These are phyloP conservation scores for Fistulinella cinereoalba DNA, from an alignment of 1,284 basidiomycete species.

Conservation along the genomic window DNA sequence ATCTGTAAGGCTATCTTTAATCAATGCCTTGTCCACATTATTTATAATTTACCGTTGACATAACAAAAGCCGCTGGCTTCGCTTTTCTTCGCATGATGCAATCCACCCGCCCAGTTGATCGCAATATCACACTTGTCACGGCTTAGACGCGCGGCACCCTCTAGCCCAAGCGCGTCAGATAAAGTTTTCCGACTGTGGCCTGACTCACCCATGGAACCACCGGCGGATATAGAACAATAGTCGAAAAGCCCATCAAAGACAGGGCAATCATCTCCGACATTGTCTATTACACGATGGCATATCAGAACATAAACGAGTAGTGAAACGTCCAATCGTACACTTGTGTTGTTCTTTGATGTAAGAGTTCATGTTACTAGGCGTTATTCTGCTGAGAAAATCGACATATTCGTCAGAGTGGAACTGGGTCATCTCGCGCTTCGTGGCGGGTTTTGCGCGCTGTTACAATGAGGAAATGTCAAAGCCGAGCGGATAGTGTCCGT, in stretches of 20 bases:
- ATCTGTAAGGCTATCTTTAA: conserved; percentile 48
- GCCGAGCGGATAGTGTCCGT: not conserved
- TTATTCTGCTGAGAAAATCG: conserved; percentile 83
- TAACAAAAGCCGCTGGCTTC: conserved; percentile 99
- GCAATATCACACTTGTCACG: conserved; percentile 99
- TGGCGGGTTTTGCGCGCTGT: conserved; percentile 97
- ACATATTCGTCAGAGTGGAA: conserved; percentile 95
- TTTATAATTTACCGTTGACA: conserved; percentile 76
- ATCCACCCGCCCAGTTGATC: conserved; percentile 97
- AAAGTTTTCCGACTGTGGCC: not conserved
- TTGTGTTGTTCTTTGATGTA: conserved; percentile 96
- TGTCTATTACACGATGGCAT: conserved; percentile 47
- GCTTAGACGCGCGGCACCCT: conserved; percentile 94
- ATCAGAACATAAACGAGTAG: not conserved
- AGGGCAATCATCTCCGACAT: conserved; percentile 94
- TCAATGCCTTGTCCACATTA: not conserved
- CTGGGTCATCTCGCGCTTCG: conserved; percentile 96
- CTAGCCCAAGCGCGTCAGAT: conserved; percentile 41
- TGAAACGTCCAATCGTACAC: conserved; percentile 52
- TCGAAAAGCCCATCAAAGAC: conserved; percentile 98
- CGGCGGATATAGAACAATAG: conserved; percentile 97
- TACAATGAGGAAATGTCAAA: conserved; percentile 1
- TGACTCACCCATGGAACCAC: conserved; percentile 91
- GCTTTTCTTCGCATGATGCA: conserved; percentile 98
- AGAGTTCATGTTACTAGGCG: conserved; percentile 81